A percentile compares a stretch with the other conserved stretches of the same genome.
These are phyloP conservation scores for Bromus sterilis DNA, from an alignment of 176 grass and related monocot genomes.

Conservation along the genomic window DNA sequence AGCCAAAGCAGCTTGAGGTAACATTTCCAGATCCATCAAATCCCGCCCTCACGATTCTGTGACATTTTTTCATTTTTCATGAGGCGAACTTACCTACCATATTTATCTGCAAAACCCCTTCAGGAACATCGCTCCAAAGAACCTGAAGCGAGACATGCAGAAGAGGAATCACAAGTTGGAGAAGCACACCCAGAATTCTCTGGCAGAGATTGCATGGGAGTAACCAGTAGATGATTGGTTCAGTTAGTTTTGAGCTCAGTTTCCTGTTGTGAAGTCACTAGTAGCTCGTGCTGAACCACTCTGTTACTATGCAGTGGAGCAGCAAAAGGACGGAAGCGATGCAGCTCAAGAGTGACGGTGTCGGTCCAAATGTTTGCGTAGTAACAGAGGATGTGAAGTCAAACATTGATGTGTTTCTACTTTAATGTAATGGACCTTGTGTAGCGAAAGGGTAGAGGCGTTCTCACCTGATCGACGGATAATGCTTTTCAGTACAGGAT, in stretches of 20 bases:
- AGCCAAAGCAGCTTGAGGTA: conserved; percentile 67
- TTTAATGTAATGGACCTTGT: too few relatives aligned
- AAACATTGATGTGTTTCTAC: too few relatives aligned
- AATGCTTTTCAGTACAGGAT: neutral
- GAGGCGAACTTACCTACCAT: neutral
- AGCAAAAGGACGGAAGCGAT: conserved; percentile 34
- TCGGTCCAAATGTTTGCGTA: neutral
- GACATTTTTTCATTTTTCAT: neutral
- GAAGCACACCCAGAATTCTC: conserved; percentile 84
- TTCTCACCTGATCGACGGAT: neutral
- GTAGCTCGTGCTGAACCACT: neutral
- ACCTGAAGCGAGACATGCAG: conserved; percentile 82
- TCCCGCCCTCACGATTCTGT: neutral
- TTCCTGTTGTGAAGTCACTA: neutral
- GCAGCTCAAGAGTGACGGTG: conserved; percentile 27
- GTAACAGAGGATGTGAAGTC: neutral
- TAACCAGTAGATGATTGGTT: neutral
- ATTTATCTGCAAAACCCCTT: conserved; percentile 59
- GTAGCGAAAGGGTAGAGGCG: neutral
- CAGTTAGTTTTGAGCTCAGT: neutral
- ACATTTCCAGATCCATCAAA: neutral
- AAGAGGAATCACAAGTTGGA: conserved; percentile 88
- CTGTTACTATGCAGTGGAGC: conserved; percentile 49
- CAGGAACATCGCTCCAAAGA: conserved; percentile 92
- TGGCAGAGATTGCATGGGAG: conserved; percentile 74